Evolutionary conservation across 2,329 filamentous ascomycete species (phyloP).

Genomic region (Xylaria sp.): DNA sequence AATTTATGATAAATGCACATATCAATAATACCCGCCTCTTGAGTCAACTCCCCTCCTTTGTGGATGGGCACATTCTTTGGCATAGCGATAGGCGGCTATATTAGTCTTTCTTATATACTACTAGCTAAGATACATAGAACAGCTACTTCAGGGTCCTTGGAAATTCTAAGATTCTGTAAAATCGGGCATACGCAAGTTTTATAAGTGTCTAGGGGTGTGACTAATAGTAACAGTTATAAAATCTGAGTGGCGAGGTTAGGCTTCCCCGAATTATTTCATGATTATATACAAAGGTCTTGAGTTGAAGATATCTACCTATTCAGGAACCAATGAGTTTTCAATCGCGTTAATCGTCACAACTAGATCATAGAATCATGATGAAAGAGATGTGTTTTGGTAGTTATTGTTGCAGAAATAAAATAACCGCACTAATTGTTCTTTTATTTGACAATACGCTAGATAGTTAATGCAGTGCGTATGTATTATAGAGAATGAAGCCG

Average conservation of each 20-base stretch:
- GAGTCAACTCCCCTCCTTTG: background rate
- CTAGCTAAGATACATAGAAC: background rate
- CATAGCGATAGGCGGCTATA: background rate
- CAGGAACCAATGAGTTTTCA: background rate
- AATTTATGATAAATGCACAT: background rate
- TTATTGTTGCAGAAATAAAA: background rate
- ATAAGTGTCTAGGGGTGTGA: background rate
- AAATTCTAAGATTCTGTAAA: background rate
- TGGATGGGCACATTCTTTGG: background rate
- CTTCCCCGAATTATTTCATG: background rate
- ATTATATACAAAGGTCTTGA: background rate
- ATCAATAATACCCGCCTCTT: background rate
- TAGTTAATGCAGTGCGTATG: background rate
- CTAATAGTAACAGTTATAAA: background rate
- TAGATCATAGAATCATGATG: background rate
- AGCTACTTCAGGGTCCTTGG: background rate
- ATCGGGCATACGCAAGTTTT: background rate
- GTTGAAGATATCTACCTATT: background rate
- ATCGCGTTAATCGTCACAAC: background rate
- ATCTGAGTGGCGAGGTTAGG: background rate
- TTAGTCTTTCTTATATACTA: background rate
- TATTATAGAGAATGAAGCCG: background rate
- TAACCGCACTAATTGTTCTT: background rate
- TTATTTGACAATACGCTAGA: background rate
- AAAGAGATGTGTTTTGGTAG: background rate